phyloP scores from a whole-genome alignment of 257 asterid genomes.

The Parsonsia alboflavescens region DNA sequence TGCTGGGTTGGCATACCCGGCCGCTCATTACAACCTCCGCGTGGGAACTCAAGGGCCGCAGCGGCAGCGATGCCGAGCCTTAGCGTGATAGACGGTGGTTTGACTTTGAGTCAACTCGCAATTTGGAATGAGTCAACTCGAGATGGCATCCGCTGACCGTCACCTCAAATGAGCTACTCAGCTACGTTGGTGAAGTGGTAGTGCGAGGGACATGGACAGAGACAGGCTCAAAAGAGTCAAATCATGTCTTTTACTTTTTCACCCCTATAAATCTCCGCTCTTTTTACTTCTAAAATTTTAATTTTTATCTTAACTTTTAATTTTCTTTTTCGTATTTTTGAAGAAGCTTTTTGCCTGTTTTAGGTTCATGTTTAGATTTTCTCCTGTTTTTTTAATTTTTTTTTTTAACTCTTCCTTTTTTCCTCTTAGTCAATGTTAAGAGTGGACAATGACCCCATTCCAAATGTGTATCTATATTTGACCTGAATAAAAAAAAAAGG shows the following conservation, averaged over 20 bases:
- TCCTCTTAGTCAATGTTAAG: conserved; percentile 6
- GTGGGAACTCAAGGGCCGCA: conserved; percentile 45
- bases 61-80: conserved; percentile 9
- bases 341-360: conserved; percentile 7
- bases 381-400: no score
- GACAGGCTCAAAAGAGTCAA: conserved; percentile 49
- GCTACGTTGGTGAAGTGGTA: conserved; percentile 17
- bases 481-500: conserved; percentile 7
- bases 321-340: background rate
- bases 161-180: background rate
- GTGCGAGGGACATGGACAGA: conserved; percentile 31
- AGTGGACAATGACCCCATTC: conserved; percentile 19
- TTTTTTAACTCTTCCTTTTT: background rate
- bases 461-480: conserved; percentile 23
- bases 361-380: conserved; percentile 6
- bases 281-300: background rate
- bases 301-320: background rate
- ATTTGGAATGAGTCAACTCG: background rate
- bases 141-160: conserved; percentile 7
- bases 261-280: conserved; percentile 28
- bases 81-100: conserved; percentile 16
- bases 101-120: background rate
- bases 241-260: conserved; percentile 49
- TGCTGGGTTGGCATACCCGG: conserved; percentile 87
- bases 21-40: conserved; percentile 87